Evolutionary conservation across 192 early-diverging fungal species (phyloP).

Genomic region (Haplosporangium gracile): DNA sequence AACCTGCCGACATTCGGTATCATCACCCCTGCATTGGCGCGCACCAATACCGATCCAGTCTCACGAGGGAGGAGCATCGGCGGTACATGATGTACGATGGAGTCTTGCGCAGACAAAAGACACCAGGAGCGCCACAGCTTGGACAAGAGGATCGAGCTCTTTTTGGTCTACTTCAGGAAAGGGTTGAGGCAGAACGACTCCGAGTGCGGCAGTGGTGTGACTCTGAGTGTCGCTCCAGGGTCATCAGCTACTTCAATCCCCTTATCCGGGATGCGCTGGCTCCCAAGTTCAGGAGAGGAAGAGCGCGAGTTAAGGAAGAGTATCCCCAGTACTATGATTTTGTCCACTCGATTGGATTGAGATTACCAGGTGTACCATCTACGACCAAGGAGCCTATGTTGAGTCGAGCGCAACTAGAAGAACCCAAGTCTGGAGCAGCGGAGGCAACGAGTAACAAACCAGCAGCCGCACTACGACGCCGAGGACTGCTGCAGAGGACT

Average conservation of each 20-base stretch:
- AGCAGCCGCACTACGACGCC: neutral
- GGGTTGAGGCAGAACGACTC: constrained; percentile 31
- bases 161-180: constrained; percentile 29
- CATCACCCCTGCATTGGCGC: constrained; percentile 40
- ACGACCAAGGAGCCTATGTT: constrained; percentile 36
- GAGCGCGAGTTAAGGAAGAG: constrained; percentile 27
- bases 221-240: constrained; percentile 12
- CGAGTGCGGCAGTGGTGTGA: constrained; percentile 44
- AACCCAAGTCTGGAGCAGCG: neutral
- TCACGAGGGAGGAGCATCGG: constrained; percentile 42
- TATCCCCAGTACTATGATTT: constrained; percentile 48
- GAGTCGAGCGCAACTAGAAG: neutral
- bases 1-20: neutral
- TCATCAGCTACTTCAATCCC: constrained; percentile 25
- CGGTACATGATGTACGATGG: constrained; percentile 40
- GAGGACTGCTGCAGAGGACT: constrained; percentile 33
- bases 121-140: neutral
- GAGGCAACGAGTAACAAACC: neutral
- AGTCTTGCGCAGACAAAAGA: constrained; percentile 12
- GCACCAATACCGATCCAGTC: constrained; percentile 34
- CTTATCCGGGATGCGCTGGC: constrained; percentile 28
- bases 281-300: constrained; percentile 28
- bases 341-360: constrained; percentile 32
- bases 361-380: constrained; percentile 24
- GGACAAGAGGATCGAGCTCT: constrained; percentile 25